These are phyloP conservation scores for Fusarium marasasianum DNA, from an alignment of 2,329 filamentous ascomycete genomes.

Conservation along the genomic window DNA sequence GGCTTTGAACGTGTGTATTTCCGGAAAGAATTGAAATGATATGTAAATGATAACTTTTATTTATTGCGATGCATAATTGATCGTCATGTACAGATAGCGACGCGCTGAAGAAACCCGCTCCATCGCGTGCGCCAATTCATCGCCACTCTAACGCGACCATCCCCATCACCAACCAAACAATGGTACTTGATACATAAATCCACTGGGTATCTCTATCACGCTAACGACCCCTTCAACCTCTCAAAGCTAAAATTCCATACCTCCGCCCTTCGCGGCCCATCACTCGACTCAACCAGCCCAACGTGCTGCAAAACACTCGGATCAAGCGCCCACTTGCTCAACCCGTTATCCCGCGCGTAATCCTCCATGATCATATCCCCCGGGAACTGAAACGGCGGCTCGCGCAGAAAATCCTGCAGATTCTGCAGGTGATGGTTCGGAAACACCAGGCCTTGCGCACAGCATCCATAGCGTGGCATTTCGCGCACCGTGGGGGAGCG, in stretches of 20 bases:
- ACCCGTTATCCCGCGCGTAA: slow-evolving; percentile 42
- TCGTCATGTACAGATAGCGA: neutral
- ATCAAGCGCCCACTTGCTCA: slow-evolving; percentile 50
- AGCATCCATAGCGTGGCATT: slow-evolving; percentile 52
- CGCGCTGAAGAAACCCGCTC: neutral
- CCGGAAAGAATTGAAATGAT: slow-evolving; percentile 46
- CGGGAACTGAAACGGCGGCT: slow-evolving; percentile 47
- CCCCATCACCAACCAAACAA: neutral
- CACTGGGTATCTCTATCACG: neutral
- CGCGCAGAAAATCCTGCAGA: slow-evolving; percentile 41
- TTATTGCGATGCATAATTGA: neutral
- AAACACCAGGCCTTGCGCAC: slow-evolving; percentile 51
- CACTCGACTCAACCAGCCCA: slow-evolving; percentile 46
- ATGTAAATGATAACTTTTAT: neutral
- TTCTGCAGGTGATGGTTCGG: slow-evolving; percentile 44
- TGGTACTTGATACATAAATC: too few species aligned
- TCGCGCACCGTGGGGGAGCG: slow-evolving; percentile 42
- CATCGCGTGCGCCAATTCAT: neutral
- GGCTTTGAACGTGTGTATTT: slow-evolving; percentile 51
- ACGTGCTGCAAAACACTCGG: slow-evolving; percentile 52
- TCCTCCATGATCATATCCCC: slow-evolving; percentile 51
- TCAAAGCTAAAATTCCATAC: slow-evolving; percentile 53
- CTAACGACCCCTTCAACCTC: neutral
- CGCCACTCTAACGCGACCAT: neutral
- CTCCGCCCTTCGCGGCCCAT: slow-evolving; percentile 40